Conservation (phyloP, 2,329 filamentous ascomycete species). For the Teratosphaeria viscida region DNA sequence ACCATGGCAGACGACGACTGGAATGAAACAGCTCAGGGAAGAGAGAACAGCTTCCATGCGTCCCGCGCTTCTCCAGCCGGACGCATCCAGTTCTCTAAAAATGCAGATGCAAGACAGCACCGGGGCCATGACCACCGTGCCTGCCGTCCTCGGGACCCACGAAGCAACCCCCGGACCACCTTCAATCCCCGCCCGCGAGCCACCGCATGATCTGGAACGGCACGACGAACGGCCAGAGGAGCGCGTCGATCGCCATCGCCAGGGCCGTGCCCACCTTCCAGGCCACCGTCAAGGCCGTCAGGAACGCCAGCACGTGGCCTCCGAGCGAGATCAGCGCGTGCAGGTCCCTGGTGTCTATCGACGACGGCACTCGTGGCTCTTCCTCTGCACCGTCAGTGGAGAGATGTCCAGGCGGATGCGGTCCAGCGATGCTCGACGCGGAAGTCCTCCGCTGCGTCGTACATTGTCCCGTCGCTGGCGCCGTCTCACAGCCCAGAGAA, state of each 20-base stretch:
- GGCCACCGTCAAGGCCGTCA: slow-evolving; percentile 15
- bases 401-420: neutral
- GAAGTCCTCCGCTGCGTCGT: neutral
- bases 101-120: too few relatives aligned
- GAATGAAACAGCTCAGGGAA: too few relatives aligned
- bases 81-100: too few relatives aligned
- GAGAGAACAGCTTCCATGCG: too few relatives aligned
- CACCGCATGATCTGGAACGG: slow-evolving; percentile 18
- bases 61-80: too few relatives aligned
- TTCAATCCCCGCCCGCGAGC: slow-evolving; percentile 4
- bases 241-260: slow-evolving; percentile 13
- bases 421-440: neutral
- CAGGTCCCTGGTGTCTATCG: slow-evolving; percentile 2
- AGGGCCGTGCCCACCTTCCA: slow-evolving; percentile 19
- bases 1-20: too few relatives aligned
- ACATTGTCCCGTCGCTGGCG: slow-evolving; percentile 8
- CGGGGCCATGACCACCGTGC: too few relatives aligned
- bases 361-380: neutral
- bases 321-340: slow-evolving; percentile 14
- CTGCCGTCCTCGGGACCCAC: too few relatives aligned
- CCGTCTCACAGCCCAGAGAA: slow-evolving; percentile 13
- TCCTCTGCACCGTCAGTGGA: neutral
- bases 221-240: slow-evolving; percentile 21
- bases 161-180: too few relatives aligned
- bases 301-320: slow-evolving; percentile 13